A percentile compares a stretch with the other conserved stretches of the same genome.
Conservation (phyloP, 2,329 filamentous ascomycete genomes). For the Aspergillus sp. region DNA sequence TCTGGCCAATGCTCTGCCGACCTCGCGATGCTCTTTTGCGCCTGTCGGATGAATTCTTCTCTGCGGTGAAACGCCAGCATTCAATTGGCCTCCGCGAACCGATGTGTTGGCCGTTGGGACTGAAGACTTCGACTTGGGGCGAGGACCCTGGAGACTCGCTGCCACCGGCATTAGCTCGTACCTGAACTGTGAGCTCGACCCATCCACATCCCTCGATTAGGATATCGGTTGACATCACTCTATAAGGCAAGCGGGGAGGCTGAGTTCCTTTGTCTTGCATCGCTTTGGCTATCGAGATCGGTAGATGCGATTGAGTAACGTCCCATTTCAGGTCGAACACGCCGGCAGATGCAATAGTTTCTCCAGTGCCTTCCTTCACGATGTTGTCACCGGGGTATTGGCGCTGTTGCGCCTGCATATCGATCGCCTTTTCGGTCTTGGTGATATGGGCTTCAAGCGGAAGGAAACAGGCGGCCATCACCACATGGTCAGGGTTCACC, state of each 20-base stretch:
- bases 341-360: slow-evolving; percentile 68
- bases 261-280: slow-evolving; percentile 61
- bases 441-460: slow-evolving; percentile 76
- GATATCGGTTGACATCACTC: slow-evolving; percentile 77
- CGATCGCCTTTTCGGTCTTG: slow-evolving; percentile 73
- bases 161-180: slow-evolving; percentile 56
- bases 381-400: slow-evolving; percentile 64
- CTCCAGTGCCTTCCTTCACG: slow-evolving; percentile 56
- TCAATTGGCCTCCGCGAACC: slow-evolving; percentile 42
- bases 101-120: slow-evolving; percentile 79
- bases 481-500: slow-evolving; percentile 59
- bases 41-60: slow-evolving; percentile 32
- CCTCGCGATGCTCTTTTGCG: slow-evolving; percentile 23
- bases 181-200: slow-evolving; percentile 83
- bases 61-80: slow-evolving; percentile 33
- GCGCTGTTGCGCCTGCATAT: slow-evolving; percentile 65
- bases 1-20: slow-evolving; percentile 25
- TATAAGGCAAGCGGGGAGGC: slow-evolving; percentile 64
- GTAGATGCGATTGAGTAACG: slow-evolving; percentile 76
- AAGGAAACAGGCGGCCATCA: slow-evolving; percentile 85
- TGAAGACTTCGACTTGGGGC: slow-evolving; percentile 74
- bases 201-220: slow-evolving; percentile 91
- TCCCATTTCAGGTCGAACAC: slow-evolving; percentile 74
- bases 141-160: slow-evolving; percentile 45
- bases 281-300: slow-evolving; percentile 68